A percentile compares a stretch with the other conserved stretches of the same genome.
These are phyloP conservation scores for Pythium vanterpoolii DNA, from an alignment of 352 stramenopile genomes.

Conservation along the genomic window DNA sequence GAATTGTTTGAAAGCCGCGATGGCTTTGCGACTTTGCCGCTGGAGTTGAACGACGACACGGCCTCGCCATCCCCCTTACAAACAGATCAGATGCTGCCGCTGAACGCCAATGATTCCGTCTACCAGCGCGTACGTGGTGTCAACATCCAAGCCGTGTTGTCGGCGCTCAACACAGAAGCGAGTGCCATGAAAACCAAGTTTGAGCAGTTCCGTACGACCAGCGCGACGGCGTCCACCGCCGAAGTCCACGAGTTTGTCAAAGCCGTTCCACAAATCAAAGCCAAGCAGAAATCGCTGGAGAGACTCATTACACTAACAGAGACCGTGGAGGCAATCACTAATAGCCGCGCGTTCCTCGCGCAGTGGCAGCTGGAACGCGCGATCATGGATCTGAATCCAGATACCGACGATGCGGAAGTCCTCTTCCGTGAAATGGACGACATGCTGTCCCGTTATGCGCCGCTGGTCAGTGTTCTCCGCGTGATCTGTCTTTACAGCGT, in stretches of 20 bases:
- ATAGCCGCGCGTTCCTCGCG: constrained; percentile 46
- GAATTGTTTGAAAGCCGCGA: constrained; percentile 62
- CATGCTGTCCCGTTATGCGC: constrained; percentile 53
- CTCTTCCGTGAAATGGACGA: constrained; percentile 41
- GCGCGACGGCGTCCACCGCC: constrained; percentile 36
- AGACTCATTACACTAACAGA: constrained; percentile 65
- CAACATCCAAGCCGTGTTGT: constrained; percentile 53
- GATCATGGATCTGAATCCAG: constrained; percentile 52
- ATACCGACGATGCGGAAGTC: constrained; percentile 27
- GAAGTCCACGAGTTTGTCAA: constrained; percentile 79
- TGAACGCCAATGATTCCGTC: constrained; percentile 61
- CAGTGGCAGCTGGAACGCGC: constrained; percentile 64
- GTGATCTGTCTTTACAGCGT: constrained; percentile 66
- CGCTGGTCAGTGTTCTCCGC: constrained; percentile 49
- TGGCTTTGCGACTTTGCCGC: constrained; percentile 38
- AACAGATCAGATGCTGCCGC: not conserved
- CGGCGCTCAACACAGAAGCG: constrained; percentile 45
- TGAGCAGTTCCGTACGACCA: constrained; percentile 47
- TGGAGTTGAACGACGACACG: not conserved
- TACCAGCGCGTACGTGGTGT: constrained; percentile 63
- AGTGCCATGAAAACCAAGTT: constrained; percentile 51
- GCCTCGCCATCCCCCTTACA: not conserved
- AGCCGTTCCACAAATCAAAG: constrained; percentile 54
- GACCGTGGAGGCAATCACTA: constrained; percentile 40
- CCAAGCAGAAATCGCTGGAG: constrained; percentile 48